These are phyloP conservation scores for Fraxinus albicans DNA, from an alignment of 305 asterid species.

Conservation along the genomic window DNA sequence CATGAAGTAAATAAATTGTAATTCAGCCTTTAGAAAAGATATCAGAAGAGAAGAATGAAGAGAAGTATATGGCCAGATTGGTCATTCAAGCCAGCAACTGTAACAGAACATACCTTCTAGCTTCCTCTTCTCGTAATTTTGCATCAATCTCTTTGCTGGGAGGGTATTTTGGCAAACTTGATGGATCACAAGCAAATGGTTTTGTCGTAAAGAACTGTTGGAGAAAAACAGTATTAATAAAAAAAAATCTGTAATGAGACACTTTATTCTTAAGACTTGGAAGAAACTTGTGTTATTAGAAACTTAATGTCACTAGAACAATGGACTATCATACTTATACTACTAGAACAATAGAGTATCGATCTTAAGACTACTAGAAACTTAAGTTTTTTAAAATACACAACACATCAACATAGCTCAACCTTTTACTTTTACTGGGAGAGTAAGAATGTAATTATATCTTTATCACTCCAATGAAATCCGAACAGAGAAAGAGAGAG, in stretches of 20 bases:
- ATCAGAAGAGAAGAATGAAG: background rate
- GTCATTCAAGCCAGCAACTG: background rate
- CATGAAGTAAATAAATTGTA: background rate
- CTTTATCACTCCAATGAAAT: background rate
- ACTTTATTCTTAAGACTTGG: background rate
- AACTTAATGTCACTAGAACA: background rate
- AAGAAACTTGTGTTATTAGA: background rate
- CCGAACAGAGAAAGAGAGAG: conserved; percentile 3
- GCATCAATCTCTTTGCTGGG: conserved; percentile 83
- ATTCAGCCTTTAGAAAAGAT: conserved; percentile 9
- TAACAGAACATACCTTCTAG: conserved; percentile 47
- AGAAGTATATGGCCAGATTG: background rate
- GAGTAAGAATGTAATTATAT: background rate
- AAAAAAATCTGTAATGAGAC: background rate
- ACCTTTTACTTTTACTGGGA: background rate
- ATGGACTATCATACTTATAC: background rate
- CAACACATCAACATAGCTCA: background rate
- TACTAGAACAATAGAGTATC: background rate
- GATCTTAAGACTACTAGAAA: background rate
- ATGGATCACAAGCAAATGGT: conserved; percentile 71
- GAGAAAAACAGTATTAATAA: background rate
- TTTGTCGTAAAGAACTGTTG: conserved; percentile 58
- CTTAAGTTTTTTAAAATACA: background rate
- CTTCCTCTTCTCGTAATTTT: conserved; percentile 67
- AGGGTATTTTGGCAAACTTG: conserved; percentile 67